A percentile compares a stretch with the other conserved stretches of the same genome.
Evolutionary conservation across 2,329 filamentous ascomycete species (phyloP).

Genomic region (Cladophialophora immunda): DNA sequence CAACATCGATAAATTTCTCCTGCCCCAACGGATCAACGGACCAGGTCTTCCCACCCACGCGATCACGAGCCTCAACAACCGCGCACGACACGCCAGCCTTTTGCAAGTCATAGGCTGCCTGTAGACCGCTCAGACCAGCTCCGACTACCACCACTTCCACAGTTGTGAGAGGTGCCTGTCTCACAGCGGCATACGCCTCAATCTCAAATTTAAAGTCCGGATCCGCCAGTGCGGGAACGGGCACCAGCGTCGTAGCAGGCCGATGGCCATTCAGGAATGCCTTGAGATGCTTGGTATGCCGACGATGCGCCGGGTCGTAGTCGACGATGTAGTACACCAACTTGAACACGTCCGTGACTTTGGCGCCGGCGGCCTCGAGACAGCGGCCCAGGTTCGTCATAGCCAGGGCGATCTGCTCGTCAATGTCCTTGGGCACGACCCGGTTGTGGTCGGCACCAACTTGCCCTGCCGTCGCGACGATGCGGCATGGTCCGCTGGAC

Average conservation of each 20-base stretch:
- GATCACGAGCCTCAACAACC: slow-evolving; percentile 54
- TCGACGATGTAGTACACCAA: slow-evolving; percentile 56
- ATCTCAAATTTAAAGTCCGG: slow-evolving; percentile 55
- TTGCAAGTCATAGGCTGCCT: slow-evolving; percentile 46
- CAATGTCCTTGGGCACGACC: slow-evolving; percentile 49
- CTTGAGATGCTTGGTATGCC: slow-evolving; percentile 51
- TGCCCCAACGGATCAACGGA: slow-evolving; percentile 39
- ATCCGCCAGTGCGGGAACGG: slow-evolving; percentile 52
- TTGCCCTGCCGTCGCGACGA: slow-evolving; percentile 46
- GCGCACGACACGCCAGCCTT: slow-evolving; percentile 46
- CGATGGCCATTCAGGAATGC: slow-evolving; percentile 51
- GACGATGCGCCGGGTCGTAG: slow-evolving; percentile 50
- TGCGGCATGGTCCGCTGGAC: slow-evolving; percentile 26
- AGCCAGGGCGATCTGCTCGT: slow-evolving; percentile 53
- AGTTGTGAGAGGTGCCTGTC: slow-evolving; percentile 55
- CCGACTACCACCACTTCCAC: slow-evolving; percentile 51
- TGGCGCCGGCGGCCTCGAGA: slow-evolving; percentile 49
- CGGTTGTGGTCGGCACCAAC: slow-evolving; percentile 47
- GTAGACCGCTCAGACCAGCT: slow-evolving; percentile 51
- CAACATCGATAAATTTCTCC: slow-evolving; percentile 57
- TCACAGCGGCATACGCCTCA: slow-evolving; percentile 66
- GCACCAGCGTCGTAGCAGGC: slow-evolving; percentile 55
- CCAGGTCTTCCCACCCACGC: slow-evolving; percentile 55
- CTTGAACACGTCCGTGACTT: slow-evolving; percentile 51
- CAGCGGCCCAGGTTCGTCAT: slow-evolving; percentile 51